Evolutionary conservation across 1,284 basidiomycete genomes (phyloP), one percentile per base, ranked within the genome.

Genomic region (Apiotrichum porosum): DNA sequence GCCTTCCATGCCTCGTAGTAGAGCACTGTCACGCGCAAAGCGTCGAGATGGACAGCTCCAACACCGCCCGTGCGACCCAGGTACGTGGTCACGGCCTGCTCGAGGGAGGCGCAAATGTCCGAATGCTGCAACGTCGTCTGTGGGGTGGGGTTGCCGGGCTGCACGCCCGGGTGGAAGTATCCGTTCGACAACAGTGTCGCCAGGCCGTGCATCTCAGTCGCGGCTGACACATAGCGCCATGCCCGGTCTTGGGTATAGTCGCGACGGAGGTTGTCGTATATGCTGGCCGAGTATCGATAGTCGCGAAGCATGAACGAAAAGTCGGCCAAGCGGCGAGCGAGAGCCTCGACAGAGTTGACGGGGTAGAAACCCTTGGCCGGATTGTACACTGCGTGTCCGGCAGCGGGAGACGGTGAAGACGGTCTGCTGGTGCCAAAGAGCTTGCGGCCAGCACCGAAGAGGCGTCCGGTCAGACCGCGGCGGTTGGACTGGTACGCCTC

Each of bases 231-330:
- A 43, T 75, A 68, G 23, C 69, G 54, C 56, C 60, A 65, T 0
- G 73, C 75, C 32, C 71, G 64, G 50, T 77, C 75, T 34, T 67
- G 63, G 1, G 63, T 62, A 47, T 64, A 72, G 50, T 93, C 89
- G 62, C 89, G 88, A 42, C 88, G 78, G 17, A 89, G 67, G 2
- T 83, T 75, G 60, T 97, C 94, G 85, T 93, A 98, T 19, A 94
- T 83, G 14, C 76, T 75, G 1, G 81, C 78, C 0, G 94, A 94
- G 33, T 94, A 79, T 58, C 88, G 89, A 68, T 85, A 83, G 74
- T 98, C 94, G 1, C 89, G 84, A 0, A 97, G 76, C 58, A 94
- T 84, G 40, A 95, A 95, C 2, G 91, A 85, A 71, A 97, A 93
- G 69, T 99, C 95, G 9, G 92, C 94, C 2, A 98, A 76, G n/a